Base-by-base conservation (phyloP, 2,329 filamentous ascomycete genomes). In the Zymoseptoria crescenta region DNA sequence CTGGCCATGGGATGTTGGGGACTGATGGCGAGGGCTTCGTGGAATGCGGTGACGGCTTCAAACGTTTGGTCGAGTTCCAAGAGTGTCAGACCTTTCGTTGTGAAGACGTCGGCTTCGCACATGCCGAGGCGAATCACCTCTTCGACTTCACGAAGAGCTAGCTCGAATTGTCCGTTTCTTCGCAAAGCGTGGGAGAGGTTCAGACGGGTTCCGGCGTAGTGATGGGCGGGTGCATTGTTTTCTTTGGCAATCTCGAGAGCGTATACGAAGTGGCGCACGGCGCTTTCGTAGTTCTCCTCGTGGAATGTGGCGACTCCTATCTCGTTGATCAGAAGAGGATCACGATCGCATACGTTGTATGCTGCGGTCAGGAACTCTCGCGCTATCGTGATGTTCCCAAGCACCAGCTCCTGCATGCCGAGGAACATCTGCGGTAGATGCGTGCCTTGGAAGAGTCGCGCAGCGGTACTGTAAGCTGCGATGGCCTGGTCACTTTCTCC, bases 401-500 rank as follows among this genome's bases (percentile, higher is more conserved):
- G 82, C 19, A 93, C 91, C 53, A 97, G 87, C 74, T 99, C 95
- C 73, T 99, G 95, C 94, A 99, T 99, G 6, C 95, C 94, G 27
- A 99, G 78, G 73, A 97, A 99, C 2, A 99, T 84, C 70, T 96
- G 93, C 0, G 94, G 94, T 1, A 99, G 81, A 73, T 99, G 95
- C 0, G 93, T 97, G 48, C 94, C 94, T 79, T 96, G 96, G 75
- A 99, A 99, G 0, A 99, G 78, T 48, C 94, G 83, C 1, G 93
- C 93, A 0, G 94, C 94, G 0, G 94, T 99, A 29, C 90, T 96
- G 76, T 99, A 99, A 0, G 95, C 94, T 8, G 92, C 95, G 63
- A 99, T 96, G 53, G 94, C 94, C 76, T 99, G 94, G 73, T 99
- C 94, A 73, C 97, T 92, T 74, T 99, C 94, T 56, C 94, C 94